phyloP scores from a whole-genome alignment of 2,329 filamentous ascomycete species.

The Xylariaceae sp. region DNA sequence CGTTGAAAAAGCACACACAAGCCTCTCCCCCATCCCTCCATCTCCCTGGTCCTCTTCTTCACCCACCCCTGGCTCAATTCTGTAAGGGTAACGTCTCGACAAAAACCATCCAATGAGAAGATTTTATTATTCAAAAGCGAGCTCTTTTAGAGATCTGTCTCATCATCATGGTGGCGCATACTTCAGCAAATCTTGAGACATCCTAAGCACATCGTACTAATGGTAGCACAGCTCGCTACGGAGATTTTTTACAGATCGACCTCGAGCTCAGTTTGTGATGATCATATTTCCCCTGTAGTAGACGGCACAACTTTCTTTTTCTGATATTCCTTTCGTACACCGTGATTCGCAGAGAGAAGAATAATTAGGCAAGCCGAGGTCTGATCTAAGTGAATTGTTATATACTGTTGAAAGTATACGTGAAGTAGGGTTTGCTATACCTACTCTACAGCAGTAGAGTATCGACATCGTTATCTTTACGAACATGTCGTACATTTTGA shows the following conservation, averaged over 20 bases:
- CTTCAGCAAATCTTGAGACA: constrained; percentile 35
- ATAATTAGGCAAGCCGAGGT: constrained; percentile 9
- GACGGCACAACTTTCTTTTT: constrained; percentile 1
- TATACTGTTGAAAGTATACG: not conserved
- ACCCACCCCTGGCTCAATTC: constrained; percentile 24
- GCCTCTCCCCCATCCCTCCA: no score
- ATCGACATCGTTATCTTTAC: not conserved
- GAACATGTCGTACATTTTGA: not conserved
- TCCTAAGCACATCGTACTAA: constrained; percentile 10
- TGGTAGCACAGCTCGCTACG: constrained; percentile 32
- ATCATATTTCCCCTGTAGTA: constrained; percentile 18
- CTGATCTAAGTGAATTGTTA: not conserved
- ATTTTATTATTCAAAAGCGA: constrained; percentile 17
- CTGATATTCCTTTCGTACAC: not conserved
- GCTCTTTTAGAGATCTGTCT: constrained; percentile 35
- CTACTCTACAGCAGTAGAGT: not conserved
- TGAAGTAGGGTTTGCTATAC: not conserved
- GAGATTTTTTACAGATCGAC: constrained; percentile 40
- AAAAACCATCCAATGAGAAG: constrained; percentile 38
- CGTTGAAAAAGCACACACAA: constrained; percentile 35
- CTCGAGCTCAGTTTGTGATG: constrained; percentile 18
- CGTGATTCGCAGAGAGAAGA: constrained; percentile 1
- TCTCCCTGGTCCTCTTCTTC: constrained; percentile 14
- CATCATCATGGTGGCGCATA: constrained; percentile 38
- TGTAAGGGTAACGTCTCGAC: constrained; percentile 32